Percentiles rank a stretch among this genome's conserved stretches.
Evolutionary conservation across 2,329 filamentous ascomycete genomes (phyloP).

Genomic region (Trichoderma hamatum): DNA sequence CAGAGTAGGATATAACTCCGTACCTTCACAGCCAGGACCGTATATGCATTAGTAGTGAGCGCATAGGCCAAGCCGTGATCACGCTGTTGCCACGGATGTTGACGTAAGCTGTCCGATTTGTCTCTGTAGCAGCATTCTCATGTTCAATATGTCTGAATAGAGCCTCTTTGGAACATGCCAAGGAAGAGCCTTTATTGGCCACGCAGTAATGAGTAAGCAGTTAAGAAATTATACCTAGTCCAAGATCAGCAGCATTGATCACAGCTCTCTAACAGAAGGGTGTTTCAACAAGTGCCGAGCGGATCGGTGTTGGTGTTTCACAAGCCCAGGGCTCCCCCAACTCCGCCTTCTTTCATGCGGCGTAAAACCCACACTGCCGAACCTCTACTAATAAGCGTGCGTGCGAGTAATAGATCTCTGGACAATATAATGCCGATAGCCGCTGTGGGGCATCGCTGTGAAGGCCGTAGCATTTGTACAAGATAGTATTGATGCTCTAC

Average conservation of each 20-base stretch:
- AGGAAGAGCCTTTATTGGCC: background rate
- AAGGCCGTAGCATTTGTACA: background rate
- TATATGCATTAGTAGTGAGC: background rate
- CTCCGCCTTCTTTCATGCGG: background rate
- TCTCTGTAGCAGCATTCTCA: background rate
- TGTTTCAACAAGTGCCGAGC: background rate
- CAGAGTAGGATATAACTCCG: background rate
- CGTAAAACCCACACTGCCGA: background rate
- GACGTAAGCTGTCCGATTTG: background rate
- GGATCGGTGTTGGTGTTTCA: background rate
- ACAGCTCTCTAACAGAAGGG: background rate
- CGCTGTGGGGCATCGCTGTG: background rate
- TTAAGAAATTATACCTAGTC: background rate
- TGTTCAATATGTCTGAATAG: background rate
- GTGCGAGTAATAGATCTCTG: background rate
- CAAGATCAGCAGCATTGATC: background rate
- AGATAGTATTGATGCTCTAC: background rate
- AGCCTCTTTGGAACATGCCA: background rate
- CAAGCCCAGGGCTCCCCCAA: background rate
- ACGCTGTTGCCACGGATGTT: background rate
- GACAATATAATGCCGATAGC: background rate
- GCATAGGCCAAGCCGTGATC: background rate
- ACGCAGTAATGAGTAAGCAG: background rate
- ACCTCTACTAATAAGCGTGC: background rate
- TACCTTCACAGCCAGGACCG: background rate